These are phyloP conservation scores for Isoetes engelmannii DNA, from an alignment of 83 land plant genomes.

Conservation along the genomic window DNA sequence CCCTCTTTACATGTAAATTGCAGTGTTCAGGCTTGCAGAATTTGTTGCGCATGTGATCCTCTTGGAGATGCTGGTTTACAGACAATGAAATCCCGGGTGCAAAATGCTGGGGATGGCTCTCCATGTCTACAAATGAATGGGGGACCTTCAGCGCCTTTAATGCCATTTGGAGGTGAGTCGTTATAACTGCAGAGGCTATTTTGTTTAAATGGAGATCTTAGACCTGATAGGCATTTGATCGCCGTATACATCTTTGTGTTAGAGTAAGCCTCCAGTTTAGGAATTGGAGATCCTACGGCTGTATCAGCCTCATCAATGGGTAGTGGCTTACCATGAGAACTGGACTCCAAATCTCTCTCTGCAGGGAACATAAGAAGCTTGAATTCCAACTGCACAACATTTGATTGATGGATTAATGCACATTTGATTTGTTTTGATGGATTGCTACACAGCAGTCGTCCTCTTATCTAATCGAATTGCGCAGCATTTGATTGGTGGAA, in stretches of 20 bases:
- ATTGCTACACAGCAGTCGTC: no score
- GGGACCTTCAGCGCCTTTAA: neutral
- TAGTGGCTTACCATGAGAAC: conserved; percentile 30
- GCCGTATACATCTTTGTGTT: neutral
- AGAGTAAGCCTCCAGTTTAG: conserved; percentile 1
- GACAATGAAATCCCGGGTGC: conserved; percentile 28
- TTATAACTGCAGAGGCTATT: neutral
- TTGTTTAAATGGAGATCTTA: no score
- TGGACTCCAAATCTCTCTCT: neutral
- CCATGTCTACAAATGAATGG: conserved; percentile 13
- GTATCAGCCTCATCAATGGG: conserved; percentile 31
- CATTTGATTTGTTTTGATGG: no score
- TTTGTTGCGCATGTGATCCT: conserved; percentile 32
- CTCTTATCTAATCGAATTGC: no score
- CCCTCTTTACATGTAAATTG: neutral
- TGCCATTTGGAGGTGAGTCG: neutral
- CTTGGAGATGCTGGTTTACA: conserved; percentile 31
- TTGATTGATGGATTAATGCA: no score
- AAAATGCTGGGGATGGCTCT: conserved; percentile 15
- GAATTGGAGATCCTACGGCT: conserved; percentile 37
- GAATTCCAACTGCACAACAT: no score
- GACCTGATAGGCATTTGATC: no score
- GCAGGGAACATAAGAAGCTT: no score
- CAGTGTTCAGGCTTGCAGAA: conserved; percentile 34
- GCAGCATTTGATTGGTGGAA: no score